Evolutionary conservation across 805 yeast species (phyloP).

Genomic region (Starmerella powellii): DNA sequence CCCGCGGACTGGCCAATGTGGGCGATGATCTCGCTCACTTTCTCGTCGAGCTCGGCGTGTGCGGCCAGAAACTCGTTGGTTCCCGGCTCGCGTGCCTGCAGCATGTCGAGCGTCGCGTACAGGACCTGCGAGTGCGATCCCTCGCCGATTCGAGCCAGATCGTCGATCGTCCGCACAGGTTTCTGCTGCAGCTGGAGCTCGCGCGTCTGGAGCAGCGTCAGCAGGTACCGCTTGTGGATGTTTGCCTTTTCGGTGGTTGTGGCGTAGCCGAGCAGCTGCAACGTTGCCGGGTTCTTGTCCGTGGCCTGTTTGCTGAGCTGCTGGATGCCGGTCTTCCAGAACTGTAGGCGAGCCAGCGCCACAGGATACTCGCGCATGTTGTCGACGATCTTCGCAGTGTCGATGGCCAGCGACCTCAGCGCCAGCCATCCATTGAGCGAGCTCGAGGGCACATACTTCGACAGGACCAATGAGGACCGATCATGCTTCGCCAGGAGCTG

Average conservation of each 20-base stretch:
- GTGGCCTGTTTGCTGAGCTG: not conserved
- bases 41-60: slow-evolving; percentile 35
- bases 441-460: slow-evolving; percentile 52
- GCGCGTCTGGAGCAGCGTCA: slow-evolving; percentile 49
- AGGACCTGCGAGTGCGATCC: slow-evolving; percentile 65
- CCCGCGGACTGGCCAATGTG: slow-evolving; percentile 77
- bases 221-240: slow-evolving; percentile 42
- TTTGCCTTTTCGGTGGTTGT: slow-evolving; percentile 33
- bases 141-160: slow-evolving; percentile 66
- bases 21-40: slow-evolving; percentile 51
- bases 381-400: slow-evolving; percentile 43
- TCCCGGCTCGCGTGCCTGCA: slow-evolving; percentile 51
- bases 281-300: slow-evolving; percentile 38
- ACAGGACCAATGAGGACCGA: slow-evolving; percentile 50
- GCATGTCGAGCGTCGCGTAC: slow-evolving; percentile 32
- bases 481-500: slow-evolving; percentile 39
- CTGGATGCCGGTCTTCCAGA: slow-evolving; percentile 57
- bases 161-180: slow-evolving; percentile 39
- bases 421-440: slow-evolving; percentile 54
- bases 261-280: slow-evolving; percentile 42
- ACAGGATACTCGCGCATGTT: slow-evolving; percentile 28
- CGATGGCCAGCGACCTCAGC: slow-evolving; percentile 52
- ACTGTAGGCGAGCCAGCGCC: slow-evolving; percentile 45
- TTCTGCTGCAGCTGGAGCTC: slow-evolving; percentile 40
- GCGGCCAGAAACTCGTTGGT: slow-evolving; percentile 38